phyloP scores from a whole-genome alignment of 371 early-diverging fungal genomes.

The Haplosporangium sp. region DNA sequence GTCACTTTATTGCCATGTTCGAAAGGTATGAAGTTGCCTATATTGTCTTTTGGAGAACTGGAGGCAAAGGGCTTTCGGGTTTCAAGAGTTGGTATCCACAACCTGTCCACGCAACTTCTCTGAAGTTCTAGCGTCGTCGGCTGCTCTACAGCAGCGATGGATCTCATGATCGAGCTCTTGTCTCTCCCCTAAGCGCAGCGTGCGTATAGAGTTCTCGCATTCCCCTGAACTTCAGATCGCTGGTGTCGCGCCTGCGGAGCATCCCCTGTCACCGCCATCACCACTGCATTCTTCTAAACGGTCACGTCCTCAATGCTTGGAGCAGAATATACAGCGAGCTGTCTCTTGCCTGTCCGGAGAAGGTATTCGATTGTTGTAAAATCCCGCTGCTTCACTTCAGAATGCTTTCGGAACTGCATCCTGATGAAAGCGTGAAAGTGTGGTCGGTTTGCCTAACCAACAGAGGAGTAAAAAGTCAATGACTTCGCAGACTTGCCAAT shows the following conservation, averaged over 20 bases:
- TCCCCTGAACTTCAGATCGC: too few relatives aligned
- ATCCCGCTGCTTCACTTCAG: conserved; percentile 63
- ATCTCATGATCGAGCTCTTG: too few relatives aligned
- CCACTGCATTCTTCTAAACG: conserved; percentile 21
- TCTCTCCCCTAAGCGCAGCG: too few relatives aligned
- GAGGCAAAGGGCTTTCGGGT: too few relatives aligned
- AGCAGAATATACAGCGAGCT: conserved; percentile 64
- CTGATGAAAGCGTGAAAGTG: conserved; percentile 71
- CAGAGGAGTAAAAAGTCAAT: not conserved
- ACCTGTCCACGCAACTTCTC: too few relatives aligned
- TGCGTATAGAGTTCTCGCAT: too few relatives aligned
- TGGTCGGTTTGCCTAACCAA: conserved; percentile 60
- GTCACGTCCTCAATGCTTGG: conserved; percentile 71
- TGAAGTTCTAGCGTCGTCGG: too few relatives aligned
- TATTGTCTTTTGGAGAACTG: too few relatives aligned
- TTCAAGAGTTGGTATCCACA: too few relatives aligned
- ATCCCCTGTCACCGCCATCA: not conserved
- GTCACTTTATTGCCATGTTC: too few relatives aligned
- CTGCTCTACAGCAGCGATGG: too few relatives aligned
- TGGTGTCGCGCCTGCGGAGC: not conserved
- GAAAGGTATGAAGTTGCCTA: too few relatives aligned
- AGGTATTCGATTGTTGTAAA: conserved; percentile 75
- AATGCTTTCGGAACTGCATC: conserved; percentile 66
- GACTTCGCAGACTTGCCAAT: not conserved
- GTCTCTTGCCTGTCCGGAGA: conserved; percentile 66